A percentile compares a stretch with the other conserved stretches of the same genome.
Evolutionary conservation across 73 alveolate species (phyloP).

Genomic region (Durusdinium trenchii): DNA sequence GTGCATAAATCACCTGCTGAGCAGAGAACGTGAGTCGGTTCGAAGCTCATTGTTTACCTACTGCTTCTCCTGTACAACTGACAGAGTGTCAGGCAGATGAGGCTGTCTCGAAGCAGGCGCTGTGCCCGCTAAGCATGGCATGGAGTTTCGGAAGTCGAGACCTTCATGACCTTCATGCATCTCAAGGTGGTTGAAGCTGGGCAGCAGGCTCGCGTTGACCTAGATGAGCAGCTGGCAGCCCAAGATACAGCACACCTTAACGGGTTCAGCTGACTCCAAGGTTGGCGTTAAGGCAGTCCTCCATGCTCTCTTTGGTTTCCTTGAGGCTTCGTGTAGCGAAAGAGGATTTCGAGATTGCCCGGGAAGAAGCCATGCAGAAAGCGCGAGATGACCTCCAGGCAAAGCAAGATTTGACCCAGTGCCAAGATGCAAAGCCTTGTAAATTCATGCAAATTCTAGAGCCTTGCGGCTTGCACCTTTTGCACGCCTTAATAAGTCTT

Average conservation of each 20-base stretch:
- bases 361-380: conserved; percentile 75
- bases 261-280: background rate
- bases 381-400: conserved; percentile 75
- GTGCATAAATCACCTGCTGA: no score
- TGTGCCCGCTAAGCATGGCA: background rate
- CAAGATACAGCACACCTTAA: background rate
- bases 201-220: conserved; percentile 62
- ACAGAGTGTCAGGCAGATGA: conserved; percentile 17
- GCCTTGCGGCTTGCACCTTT: background rate
- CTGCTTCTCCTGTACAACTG: background rate
- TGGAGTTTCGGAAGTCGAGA: background rate
- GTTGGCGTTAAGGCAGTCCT: no score
- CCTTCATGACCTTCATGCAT: background rate
- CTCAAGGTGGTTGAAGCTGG: conserved; percentile 82
- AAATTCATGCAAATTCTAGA: background rate
- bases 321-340: conserved; percentile 63
- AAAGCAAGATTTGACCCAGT: background rate
- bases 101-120: conserved; percentile 38
- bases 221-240: conserved; percentile 54
- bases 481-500: no score
- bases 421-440: background rate
- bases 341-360: conserved; percentile 70
- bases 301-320: no score
- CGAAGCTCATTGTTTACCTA: background rate
- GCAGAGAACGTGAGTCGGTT: no score